phyloP scores from a whole-genome alignment of 2,329 filamentous ascomycete genomes.

The Diaporthe citri region DNA sequence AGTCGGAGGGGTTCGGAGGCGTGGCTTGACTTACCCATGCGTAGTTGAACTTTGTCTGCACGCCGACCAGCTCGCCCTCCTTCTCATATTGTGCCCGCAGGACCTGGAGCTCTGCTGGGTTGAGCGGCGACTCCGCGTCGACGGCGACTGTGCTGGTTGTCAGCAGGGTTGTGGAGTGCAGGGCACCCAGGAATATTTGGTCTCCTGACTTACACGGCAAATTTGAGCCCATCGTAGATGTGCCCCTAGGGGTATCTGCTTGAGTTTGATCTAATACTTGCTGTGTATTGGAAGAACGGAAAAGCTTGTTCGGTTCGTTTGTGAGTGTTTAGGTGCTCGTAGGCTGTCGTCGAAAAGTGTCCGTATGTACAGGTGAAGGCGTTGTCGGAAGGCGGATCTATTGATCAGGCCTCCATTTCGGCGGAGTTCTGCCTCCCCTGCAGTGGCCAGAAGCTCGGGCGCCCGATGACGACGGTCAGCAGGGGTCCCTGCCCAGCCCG shows the following conservation, averaged over 20 bases:
- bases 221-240: conserved; percentile 59
- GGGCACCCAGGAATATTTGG: conserved; percentile 27
- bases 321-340: neutral
- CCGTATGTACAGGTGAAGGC: neutral
- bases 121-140: conserved; percentile 96
- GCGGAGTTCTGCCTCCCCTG: conserved; percentile 22
- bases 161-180: conserved; percentile 20
- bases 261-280: neutral
- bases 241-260: neutral
- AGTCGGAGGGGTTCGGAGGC: neutral
- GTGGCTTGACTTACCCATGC: conserved; percentile 79
- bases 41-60: conserved; percentile 99
- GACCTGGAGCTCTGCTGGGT: conserved; percentile 91
- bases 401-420: conserved; percentile 30
- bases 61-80: conserved; percentile 94
- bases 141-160: conserved; percentile 80
- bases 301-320: neutral
- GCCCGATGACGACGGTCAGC: conserved; percentile 27
- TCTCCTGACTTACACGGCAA: conserved; percentile 57
- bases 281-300: neutral
- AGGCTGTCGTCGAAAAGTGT: conserved; percentile 6
- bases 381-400: neutral
- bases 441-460: conserved; percentile 35
- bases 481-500: conserved; percentile 29
- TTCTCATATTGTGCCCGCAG: conserved; percentile 96